Percentiles rank a stretch among this genome's conserved stretches.
phyloP scores from a whole-genome alignment of 495 filamentous ascomycete genomes.

The Alectoria sarmentosa region DNA sequence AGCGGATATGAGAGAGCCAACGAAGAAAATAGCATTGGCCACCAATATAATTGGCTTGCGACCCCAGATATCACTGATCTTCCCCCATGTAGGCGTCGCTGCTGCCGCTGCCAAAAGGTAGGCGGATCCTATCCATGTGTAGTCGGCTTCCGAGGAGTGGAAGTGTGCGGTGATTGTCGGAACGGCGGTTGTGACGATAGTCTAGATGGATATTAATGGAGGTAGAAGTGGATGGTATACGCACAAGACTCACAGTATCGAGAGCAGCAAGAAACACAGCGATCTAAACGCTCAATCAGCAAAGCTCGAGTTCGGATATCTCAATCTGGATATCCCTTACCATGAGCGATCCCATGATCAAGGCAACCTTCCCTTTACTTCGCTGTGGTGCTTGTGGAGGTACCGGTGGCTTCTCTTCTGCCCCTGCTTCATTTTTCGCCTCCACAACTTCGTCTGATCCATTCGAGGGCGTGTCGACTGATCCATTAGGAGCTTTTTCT shows the following conservation, averaged over 20 bases:
- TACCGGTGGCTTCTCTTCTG: conserved; percentile 7
- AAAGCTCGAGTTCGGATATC: background rate
- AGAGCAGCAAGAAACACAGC: conserved; percentile 48
- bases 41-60: conserved; percentile 71
- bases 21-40: conserved; percentile 66
- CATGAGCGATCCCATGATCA: conserved; percentile 46
- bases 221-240: background rate
- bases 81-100: conserved; percentile 71
- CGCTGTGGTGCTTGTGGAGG: conserved; percentile 36
- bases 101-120: conserved; percentile 64
- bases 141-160: conserved; percentile 53
- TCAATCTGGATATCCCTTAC: conserved; percentile 29
- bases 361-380: conserved; percentile 42
- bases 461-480: conserved; percentile 12
- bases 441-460: conserved; percentile 16
- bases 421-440: background rate
- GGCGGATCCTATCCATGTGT: conserved; percentile 71
- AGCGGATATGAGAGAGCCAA: conserved; percentile 67
- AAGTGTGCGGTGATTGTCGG: conserved; percentile 60
- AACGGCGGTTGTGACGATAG: conserved; percentile 48
- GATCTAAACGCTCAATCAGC: conserved; percentile 32
- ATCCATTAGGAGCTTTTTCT: conserved; percentile 8
- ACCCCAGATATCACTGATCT: conserved; percentile 79
- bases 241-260: conserved; percentile 40
- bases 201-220: conserved; percentile 30